Percentiles rank a stretch among this genome's conserved stretches.
phyloP scores from a whole-genome alignment of 1,284 basidiomycete genomes.

The Heimioporus retisporus region DNA sequence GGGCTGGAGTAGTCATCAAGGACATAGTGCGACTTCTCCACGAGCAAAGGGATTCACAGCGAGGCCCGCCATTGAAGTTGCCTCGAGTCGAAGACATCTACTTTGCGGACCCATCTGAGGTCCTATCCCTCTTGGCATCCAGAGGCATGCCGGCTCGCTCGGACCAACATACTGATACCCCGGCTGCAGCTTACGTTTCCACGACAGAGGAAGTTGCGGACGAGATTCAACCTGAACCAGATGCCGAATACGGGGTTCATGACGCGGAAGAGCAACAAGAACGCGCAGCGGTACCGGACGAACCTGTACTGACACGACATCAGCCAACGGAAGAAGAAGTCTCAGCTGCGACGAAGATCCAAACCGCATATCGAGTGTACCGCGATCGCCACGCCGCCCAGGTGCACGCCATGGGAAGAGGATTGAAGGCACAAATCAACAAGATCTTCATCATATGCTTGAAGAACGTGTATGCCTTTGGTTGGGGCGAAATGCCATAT shows the following conservation, averaged over 20 bases:
- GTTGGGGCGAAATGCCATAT: conserved; percentile 50
- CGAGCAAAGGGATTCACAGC: conserved; percentile 12
- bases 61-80: conserved; percentile 8
- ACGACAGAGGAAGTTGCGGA: conserved; percentile 8
- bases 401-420: conserved; percentile 39
- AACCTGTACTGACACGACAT: conserved; percentile 26
- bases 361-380: conserved; percentile 35
- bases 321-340: conserved; percentile 31
- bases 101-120: conserved; percentile 28
- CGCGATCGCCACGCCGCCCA: conserved; percentile 29
- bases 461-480: conserved; percentile 40
- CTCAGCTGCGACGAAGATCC: conserved; percentile 28
- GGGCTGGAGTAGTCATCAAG: conserved; percentile 24
- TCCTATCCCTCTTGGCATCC: conserved; percentile 30
- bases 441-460: conserved; percentile 47
- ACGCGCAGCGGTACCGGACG: background rate
- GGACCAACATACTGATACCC: conserved; percentile 20
- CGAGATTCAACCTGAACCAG: conserved; percentile 1
- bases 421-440: conserved; percentile 35
- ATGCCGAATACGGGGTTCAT: conserved; percentile 30
- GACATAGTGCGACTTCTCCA: conserved; percentile 38
- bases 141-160: conserved; percentile 28
- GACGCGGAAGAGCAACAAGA: conserved; percentile 27
- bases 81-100: conserved; percentile 28
- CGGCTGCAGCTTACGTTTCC: background rate